Evolutionary conservation across 345 rosid species (phyloP).

Genomic region (Chamaenerion angustifolium): DNA sequence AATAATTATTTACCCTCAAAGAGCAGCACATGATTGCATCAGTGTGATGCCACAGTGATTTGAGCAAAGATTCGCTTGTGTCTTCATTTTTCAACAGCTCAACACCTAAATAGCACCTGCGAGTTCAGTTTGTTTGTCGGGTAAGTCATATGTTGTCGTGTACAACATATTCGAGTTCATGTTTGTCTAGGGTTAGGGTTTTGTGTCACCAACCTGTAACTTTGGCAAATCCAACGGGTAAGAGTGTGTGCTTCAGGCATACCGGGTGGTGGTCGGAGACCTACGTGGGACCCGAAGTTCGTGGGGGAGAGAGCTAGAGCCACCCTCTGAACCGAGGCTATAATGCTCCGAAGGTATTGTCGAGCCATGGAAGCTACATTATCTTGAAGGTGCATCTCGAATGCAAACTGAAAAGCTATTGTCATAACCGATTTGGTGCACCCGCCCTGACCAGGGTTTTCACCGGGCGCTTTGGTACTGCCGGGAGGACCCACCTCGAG

Average conservation of each 20-base stretch:
- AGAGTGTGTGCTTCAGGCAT: slow-evolving; percentile 87
- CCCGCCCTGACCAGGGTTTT: slow-evolving; percentile 34
- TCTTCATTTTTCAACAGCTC: slow-evolving; percentile 68
- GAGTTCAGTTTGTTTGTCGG: not conserved
- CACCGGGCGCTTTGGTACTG: slow-evolving; percentile 36
- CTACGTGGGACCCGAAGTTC: slow-evolving; percentile 38
- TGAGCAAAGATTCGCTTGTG: slow-evolving; percentile 48
- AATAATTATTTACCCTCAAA: slow-evolving; percentile 29
- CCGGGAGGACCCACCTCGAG: slow-evolving; percentile 62
- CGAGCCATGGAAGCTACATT: slow-evolving; percentile 83
- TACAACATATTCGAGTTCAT: not conserved
- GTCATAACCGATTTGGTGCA: slow-evolving; percentile 86
- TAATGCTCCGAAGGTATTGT: slow-evolving; percentile 74
- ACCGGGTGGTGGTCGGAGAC: slow-evolving; percentile 53
- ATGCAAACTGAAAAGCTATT: slow-evolving; percentile 87
- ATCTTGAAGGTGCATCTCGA: slow-evolving; percentile 81
- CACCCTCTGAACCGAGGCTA: slow-evolving; percentile 85
- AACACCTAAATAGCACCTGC: slow-evolving; percentile 68
- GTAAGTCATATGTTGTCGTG: not conserved
- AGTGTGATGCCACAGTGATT: slow-evolving; percentile 74
- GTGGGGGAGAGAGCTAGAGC: slow-evolving; percentile 93
- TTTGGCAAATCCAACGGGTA: slow-evolving; percentile 78
- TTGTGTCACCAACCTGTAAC: slow-evolving; percentile 34
- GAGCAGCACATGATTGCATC: slow-evolving; percentile 94
- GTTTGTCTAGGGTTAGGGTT: too few relatives aligned